phyloP scores from a whole-genome alignment of 805 yeast genomes.

The Zygoascus bituminiphila region DNA sequence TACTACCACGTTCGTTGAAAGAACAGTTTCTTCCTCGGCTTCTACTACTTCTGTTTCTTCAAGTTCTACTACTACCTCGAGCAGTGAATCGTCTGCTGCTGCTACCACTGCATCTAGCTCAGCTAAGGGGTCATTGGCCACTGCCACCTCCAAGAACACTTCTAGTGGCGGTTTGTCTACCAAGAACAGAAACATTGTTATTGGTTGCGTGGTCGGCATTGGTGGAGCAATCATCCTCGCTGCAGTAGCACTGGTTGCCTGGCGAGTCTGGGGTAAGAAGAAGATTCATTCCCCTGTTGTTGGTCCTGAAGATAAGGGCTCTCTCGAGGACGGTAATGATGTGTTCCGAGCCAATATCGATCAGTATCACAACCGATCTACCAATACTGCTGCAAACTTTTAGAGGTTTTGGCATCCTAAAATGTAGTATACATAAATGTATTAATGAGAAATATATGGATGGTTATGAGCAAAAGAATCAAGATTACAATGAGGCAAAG shows the following conservation, averaged over 20 bases:
- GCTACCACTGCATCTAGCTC: constrained; percentile 17
- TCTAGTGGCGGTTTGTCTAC: constrained; percentile 38
- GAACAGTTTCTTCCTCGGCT: neutral
- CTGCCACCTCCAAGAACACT: constrained; percentile 17
- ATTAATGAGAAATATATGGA: neutral
- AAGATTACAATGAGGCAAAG: too few species aligned
- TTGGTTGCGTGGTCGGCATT: constrained; percentile 65
- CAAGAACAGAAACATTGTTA: constrained; percentile 45
- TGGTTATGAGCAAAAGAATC: too few species aligned
- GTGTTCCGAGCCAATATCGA: constrained; percentile 31
- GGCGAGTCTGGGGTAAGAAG: constrained; percentile 12
- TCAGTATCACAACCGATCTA: constrained; percentile 28
- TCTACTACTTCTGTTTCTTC: constrained; percentile 17
- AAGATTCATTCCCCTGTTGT: constrained; percentile 9
- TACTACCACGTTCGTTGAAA: constrained; percentile 12
- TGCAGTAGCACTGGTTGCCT: constrained; percentile 26
- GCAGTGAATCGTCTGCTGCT: constrained; percentile 7
- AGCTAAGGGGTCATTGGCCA: constrained; percentile 18
- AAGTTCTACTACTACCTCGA: constrained; percentile 13
- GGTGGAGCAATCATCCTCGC: constrained; percentile 52
- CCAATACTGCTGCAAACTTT: constrained; percentile 29
- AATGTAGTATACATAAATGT: neutral
- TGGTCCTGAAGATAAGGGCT: constrained; percentile 20
- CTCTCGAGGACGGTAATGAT: constrained; percentile 22
- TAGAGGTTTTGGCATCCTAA: constrained; percentile 6